Base-by-base conservation (phyloP, 148 eudicot species). In the Bassia scoparia region DNA sequence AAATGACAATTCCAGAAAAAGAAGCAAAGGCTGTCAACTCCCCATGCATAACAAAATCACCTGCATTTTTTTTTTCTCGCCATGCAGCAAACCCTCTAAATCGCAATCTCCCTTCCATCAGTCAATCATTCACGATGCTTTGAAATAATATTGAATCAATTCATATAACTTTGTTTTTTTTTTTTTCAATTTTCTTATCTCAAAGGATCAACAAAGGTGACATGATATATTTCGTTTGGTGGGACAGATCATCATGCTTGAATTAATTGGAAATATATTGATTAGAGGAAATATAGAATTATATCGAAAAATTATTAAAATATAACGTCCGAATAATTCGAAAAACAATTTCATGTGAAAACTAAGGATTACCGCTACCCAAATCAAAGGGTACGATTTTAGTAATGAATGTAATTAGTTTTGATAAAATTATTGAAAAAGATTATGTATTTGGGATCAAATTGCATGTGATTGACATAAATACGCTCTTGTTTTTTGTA, bases 241-340 rank as follows among this genome's bases (percentile, higher is more conserved):
- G 73, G 43, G 49, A 61, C 54, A 38, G n/a, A 70, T 68, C 68
- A 60, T 76, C 73, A 76, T 60, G 61, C 68, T 68, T 37, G 67
- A 41, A 41, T 41, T 41, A n/a, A n/a, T 41, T 6, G 46, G 12
- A 41, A 7, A 14, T 8, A 8, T 3, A 41, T 5, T 41, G 46
- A 41, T 41, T 44, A 61, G 50, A 52, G 52, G 58, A 30, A n/a
- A 7, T 7, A 8, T 4, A 8, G 46, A 41, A 8, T 3, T 41
- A 11, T 41, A n/a, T 0, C 46, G 10, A n/a, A 41, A 3, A 37
- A 37, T 3, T 3, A 37, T 37, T 3, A 37, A 37, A 37, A 5
- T 37, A 1, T 37, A 37, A 37, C n/a, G n/a, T n/a, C n/a, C n/a
- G n/a, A n/a, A n/a, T n/a, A n/a, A n/a, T n/a, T n/a, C n/a, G n/a